Conservation (phyloP, 345 rosid species). For the Eucalyptus cloeziana region DNA sequence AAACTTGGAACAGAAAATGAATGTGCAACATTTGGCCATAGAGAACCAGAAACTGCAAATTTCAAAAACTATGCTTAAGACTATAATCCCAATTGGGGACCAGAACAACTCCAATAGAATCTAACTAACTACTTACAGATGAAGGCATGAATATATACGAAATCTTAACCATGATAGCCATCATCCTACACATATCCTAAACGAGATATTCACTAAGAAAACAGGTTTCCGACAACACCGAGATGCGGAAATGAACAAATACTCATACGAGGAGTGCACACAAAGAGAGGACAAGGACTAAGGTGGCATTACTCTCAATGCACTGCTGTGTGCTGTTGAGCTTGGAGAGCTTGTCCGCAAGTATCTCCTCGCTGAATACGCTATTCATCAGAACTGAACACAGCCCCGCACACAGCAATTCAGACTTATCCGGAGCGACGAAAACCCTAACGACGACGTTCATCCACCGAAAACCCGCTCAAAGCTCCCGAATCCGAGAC, state of each 20-base stretch:
- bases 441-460: neutral
- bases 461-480: neutral
- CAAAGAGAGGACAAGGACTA: neutral
- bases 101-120: fast-evolving
- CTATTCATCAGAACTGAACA: slow-evolving; percentile 67
- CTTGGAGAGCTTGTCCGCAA: slow-evolving; percentile 94
- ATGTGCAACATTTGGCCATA: neutral
- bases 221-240: fast-evolving
- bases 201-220: neutral
- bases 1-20: neutral
- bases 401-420: neutral
- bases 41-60: neutral
- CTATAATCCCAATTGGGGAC: neutral
- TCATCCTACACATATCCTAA: neutral
- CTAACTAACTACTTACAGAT: neutral
- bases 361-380: slow-evolving; percentile 85
- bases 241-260: neutral
- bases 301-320: slow-evolving; percentile 76
- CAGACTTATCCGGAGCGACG: neutral
- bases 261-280: neutral
- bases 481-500: neutral
- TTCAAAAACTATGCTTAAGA: neutral
- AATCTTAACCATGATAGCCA: neutral
- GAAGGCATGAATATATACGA: fast-evolving
- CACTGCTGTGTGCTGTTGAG: slow-evolving; percentile 96